A percentile compares a stretch with the other conserved stretches of the same genome.
phyloP scores from a whole-genome alignment of 1,284 basidiomycete genomes.

The Trichosporon sp. region DNA sequence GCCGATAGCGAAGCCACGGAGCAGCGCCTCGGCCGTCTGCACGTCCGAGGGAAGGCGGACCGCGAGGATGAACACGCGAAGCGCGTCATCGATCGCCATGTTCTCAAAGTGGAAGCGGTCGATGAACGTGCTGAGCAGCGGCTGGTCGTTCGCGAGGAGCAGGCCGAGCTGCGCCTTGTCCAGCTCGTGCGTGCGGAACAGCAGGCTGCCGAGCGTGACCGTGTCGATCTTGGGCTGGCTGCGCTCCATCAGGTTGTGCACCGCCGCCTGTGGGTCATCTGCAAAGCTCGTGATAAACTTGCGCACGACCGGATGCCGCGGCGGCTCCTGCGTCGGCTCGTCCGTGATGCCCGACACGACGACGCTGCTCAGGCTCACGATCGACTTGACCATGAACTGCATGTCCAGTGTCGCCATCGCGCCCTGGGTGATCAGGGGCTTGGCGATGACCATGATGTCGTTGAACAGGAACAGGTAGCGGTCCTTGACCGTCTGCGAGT shows the following conservation, averaged over 20 bases:
- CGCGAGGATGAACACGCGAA: constrained; percentile 81
- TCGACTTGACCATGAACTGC: constrained; percentile 80
- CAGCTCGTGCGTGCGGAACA: constrained; percentile 79
- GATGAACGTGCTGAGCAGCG: constrained; percentile 74
- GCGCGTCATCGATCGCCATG: constrained; percentile 78
- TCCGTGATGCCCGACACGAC: constrained; percentile 31
- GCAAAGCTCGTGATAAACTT: constrained; percentile 70
- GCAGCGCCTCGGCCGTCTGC: constrained; percentile 57
- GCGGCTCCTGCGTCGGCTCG: constrained; percentile 31
- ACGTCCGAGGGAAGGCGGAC: constrained; percentile 63
- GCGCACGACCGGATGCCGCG: constrained; percentile 60
- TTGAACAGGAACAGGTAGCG: constrained; percentile 92
- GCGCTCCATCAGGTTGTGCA: constrained; percentile 59
- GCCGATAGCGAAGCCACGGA: constrained; percentile 68
- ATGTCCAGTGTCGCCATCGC: constrained; percentile 68
- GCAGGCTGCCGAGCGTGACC: constrained; percentile 65
- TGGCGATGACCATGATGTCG: constrained; percentile 80
- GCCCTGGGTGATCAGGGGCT: constrained; percentile 54
- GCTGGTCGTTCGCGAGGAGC: constrained; percentile 70
- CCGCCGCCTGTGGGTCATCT: constrained; percentile 66
- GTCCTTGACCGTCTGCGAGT: constrained; percentile 79
- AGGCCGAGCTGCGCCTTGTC: constrained; percentile 77
- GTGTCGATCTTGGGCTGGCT: constrained; percentile 58
- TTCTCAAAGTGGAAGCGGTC: constrained; percentile 79
- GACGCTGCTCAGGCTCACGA: constrained; percentile 67